Conservation (phyloP, 2,329 filamentous ascomycete genomes). For the Cordyceps fumosorosea region DNA sequence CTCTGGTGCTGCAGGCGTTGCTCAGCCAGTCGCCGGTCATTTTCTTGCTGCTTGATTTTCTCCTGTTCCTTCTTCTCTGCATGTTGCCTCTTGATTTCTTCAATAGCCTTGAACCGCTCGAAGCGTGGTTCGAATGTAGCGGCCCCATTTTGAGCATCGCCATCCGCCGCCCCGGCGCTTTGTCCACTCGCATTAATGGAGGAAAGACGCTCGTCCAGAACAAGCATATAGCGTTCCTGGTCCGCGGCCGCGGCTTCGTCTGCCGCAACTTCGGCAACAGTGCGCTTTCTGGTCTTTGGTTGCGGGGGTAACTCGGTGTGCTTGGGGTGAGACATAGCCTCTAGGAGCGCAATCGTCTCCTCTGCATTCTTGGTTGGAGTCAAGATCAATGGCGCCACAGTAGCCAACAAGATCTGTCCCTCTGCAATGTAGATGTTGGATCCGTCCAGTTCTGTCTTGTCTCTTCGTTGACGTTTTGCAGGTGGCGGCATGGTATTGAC, state of each 20-base stretch:
- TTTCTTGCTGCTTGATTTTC: slow-evolving; percentile 59
- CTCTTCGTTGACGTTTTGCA: slow-evolving; percentile 61
- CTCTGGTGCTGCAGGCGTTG: slow-evolving; percentile 41
- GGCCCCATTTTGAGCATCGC: slow-evolving; percentile 64
- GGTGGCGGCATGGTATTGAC: slow-evolving; percentile 52
- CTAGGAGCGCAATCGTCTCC: slow-evolving; percentile 65
- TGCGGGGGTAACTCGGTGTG: slow-evolving; percentile 71
- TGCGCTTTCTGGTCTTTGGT: slow-evolving; percentile 87
- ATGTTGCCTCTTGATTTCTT: slow-evolving; percentile 72
- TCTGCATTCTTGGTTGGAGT: slow-evolving; percentile 65
- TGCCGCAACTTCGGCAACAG: slow-evolving; percentile 87
- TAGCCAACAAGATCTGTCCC: slow-evolving; percentile 65
- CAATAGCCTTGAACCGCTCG: slow-evolving; percentile 85
- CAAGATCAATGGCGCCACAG: slow-evolving; percentile 67
- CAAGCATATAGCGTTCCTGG: slow-evolving; percentile 86
- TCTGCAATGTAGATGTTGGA: slow-evolving; percentile 70
- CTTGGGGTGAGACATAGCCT: slow-evolving; percentile 66
- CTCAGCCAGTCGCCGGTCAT: slow-evolving; percentile 45
- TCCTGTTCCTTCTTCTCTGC: slow-evolving; percentile 72
- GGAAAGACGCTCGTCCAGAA: slow-evolving; percentile 75
- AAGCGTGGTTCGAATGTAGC: slow-evolving; percentile 80
- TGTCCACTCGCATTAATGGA: slow-evolving; percentile 52
- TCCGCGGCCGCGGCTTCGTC: slow-evolving; percentile 89
- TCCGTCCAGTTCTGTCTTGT: slow-evolving; percentile 70
- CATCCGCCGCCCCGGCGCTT: slow-evolving; percentile 53